Evolutionary conservation across 2,329 filamentous ascomycete genomes (phyloP), one percentile per base, ranked within the genome.

Genomic region (Annulohypoxylon truncatum): DNA sequence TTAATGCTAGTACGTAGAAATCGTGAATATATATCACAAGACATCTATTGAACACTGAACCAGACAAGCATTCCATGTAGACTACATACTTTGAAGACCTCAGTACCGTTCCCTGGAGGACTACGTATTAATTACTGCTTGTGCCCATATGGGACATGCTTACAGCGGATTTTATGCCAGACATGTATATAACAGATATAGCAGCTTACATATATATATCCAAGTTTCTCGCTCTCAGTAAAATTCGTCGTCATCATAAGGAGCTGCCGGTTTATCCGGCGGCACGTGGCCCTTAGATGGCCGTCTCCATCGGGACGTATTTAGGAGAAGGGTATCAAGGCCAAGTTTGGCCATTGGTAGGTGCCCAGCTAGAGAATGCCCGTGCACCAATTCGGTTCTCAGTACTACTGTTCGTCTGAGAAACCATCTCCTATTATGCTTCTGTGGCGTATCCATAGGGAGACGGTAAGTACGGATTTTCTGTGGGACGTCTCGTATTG

Each of bases 321-420:
- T 63, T 9, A 40, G 48, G 31, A 72, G 66, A 6, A 72, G 33
- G 6, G 40, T 40, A 31, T 68, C 13, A 28, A 74, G 71, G 18
- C 28, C 47, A 3, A 69, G 47, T 33, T 46, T 57, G 15, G 51
- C 15, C 3, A 66, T 50, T 53, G 64, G 62, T 20, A 12, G 26
- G 18, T 72, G 58, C 18, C 53, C 51, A 8, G 50, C 66, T 10
- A 77, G 60, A 26, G 71, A 70, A 26, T 70, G 61, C 2, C 50
- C 46, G 2, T 70, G 71, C 7, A 64, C 7, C 2, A 70, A 24
- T 3, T 29, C 15, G 6, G 60, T 4, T 18, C 50, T 64, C 22
- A 12, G 13, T 5, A 15, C 26, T 1, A 9, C 33, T 6, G 56
- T 12, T 9, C n/a, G 10, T 4, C 18, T 1, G 4, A 40, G 24